Evolutionary conservation across 345 rosid genomes (phyloP).

Genomic region (Clausena lansium): DNA sequence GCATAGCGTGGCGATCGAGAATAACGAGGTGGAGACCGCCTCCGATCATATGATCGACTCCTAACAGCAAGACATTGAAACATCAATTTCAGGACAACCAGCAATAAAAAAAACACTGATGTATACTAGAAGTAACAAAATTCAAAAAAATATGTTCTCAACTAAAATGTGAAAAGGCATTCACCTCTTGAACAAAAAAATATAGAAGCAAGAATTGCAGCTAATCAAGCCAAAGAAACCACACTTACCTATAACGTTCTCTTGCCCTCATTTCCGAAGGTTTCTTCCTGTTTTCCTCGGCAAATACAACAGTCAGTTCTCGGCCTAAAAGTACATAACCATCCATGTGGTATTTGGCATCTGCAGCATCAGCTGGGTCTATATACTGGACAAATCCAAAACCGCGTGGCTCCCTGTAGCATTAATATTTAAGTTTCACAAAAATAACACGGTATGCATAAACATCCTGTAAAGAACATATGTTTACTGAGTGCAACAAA

Average conservation of each 20-base stretch:
- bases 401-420: constrained; percentile 80
- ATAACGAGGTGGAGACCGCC: constrained; percentile 49
- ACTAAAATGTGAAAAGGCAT: background rate
- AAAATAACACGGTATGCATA: background rate
- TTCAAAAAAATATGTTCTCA: background rate
- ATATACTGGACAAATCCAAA: constrained; percentile 88
- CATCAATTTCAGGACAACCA: background rate
- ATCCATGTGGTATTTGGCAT: constrained; percentile 84
- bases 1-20: constrained; percentile 53
- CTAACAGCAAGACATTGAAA: constrained; percentile 20
- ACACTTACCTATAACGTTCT: constrained; percentile 49
- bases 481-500: constrained; percentile 10
- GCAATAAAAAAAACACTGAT: background rate
- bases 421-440: constrained; percentile 10
- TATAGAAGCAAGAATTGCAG: background rate
- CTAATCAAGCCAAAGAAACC: background rate
- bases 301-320: constrained; percentile 78
- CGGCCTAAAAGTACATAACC: constrained; percentile 78
- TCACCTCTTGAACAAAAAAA: background rate
- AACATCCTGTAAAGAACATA: background rate
- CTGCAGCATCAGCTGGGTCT: constrained; percentile 87
- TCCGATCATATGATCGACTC: constrained; percentile 38
- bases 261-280: constrained; percentile 91
- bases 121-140: no score
- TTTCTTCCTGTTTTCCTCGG: constrained; percentile 87